Conservation (phyloP, 2,329 filamentous ascomycete genomes). For the Aspergillus piperis region DNA sequence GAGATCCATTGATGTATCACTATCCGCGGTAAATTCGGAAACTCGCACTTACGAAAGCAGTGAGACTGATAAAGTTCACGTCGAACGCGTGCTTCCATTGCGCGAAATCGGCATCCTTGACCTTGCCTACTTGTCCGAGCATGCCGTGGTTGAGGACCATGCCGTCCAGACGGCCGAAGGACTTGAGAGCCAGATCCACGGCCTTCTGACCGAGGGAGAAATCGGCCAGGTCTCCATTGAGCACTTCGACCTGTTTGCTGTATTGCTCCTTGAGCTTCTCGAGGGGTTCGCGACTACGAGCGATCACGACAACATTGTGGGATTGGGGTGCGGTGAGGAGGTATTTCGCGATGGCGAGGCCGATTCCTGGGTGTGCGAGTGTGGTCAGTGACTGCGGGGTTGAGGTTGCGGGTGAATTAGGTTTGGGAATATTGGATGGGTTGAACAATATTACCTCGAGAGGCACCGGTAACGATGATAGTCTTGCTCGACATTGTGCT, state of each 20-base stretch:
- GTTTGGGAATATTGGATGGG: not conserved
- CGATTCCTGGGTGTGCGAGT: conserved; percentile 54
- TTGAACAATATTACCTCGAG: conserved; percentile 51
- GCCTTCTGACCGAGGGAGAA: conserved; percentile 59
- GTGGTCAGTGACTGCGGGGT: not conserved
- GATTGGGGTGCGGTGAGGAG: conserved; percentile 53
- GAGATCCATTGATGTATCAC: not conserved
- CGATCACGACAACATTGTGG: conserved; percentile 60
- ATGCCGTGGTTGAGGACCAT: conserved; percentile 87
- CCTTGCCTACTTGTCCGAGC: conserved; percentile 70
- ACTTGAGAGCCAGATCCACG: conserved; percentile 63
- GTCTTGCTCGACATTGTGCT: conserved; percentile 59
- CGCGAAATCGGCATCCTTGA: conserved; percentile 67
- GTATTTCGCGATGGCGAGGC: conserved; percentile 61
- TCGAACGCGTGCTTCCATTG: conserved; percentile 78
- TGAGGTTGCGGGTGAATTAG: not conserved
- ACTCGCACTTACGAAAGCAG: conserved; percentile 66
- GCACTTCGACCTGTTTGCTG: conserved; percentile 55
- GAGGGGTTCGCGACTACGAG: conserved; percentile 58
- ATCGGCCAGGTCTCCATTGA: conserved; percentile 61
- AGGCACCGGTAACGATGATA: conserved; percentile 70
- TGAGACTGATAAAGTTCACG: conserved; percentile 81
- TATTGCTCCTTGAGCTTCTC: conserved; percentile 57
- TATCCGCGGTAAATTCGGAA: not conserved
- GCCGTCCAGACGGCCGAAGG: conserved; percentile 75